phyloP scores from a whole-genome alignment of 306 rosid species.

The Leucaena leucocephala region DNA sequence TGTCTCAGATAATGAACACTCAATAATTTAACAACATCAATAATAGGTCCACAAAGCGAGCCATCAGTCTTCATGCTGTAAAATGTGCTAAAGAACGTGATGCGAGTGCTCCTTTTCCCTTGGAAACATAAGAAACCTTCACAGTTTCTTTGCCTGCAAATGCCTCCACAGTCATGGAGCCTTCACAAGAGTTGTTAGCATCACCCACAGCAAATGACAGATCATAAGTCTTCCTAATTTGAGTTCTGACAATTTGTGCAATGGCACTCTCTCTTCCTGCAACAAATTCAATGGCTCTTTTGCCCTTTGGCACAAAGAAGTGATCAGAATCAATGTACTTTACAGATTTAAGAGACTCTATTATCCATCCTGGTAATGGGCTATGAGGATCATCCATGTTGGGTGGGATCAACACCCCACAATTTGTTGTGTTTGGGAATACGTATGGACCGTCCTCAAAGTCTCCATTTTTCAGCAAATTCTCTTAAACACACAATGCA shows the following conservation, averaged over 20 bases:
- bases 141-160: conserved; percentile 54
- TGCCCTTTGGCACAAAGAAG: conserved; percentile 63
- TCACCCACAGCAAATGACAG: conserved; percentile 75
- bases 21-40: conserved; percentile 71
- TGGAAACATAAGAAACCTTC: conserved; percentile 56
- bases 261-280: conserved; percentile 81
- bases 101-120: conserved; percentile 64
- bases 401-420: too few species aligned
- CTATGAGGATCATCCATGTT: conserved; percentile 34
- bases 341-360: conserved; percentile 82
- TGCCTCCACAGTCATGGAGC: conserved; percentile 63
- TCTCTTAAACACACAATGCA: too few species aligned
- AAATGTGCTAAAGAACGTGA: conserved; percentile 60
- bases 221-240: conserved; percentile 46
- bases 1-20: conserved; percentile 49
- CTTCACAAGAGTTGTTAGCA: conserved; percentile 68
- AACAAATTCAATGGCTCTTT: conserved; percentile 71
- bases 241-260: conserved; percentile 59
- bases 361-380: conserved; percentile 83
- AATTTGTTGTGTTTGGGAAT: too few species aligned
- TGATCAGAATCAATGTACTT: conserved; percentile 75
- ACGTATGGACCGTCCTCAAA: too few species aligned
- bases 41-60: conserved; percentile 75
- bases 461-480: too few species aligned
- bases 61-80: conserved; percentile 73